phyloP scores from a whole-genome alignment of 768 basidiomycete species.

The Hydnum rufescens region DNA sequence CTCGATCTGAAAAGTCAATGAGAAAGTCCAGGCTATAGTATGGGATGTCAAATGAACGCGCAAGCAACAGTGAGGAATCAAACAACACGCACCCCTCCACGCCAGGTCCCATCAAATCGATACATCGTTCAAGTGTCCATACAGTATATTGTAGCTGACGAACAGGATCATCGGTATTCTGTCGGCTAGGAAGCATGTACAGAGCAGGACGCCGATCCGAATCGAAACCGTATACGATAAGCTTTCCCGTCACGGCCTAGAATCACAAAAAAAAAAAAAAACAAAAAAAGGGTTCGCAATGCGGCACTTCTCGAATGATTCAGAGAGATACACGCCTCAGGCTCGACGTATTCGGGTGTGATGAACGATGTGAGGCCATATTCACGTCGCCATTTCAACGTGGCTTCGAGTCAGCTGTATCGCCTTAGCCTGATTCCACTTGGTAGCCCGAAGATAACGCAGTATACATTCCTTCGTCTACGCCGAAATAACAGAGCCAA shows the following conservation, averaged over 20 bases:
- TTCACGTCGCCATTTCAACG: constrained; percentile 63
- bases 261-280: background rate
- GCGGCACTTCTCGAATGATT: background rate
- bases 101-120: constrained; percentile 63
- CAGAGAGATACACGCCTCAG: constrained; percentile 32
- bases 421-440: constrained; percentile 41
- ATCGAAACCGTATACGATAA: constrained; percentile 61
- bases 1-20: constrained; percentile 58
- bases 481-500: background rate
- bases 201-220: constrained; percentile 38
- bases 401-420: constrained; percentile 50
- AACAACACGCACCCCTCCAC: constrained; percentile 39
- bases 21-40: constrained; percentile 35
- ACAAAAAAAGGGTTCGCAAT: background rate
- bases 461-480: constrained; percentile 51
- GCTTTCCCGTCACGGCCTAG: constrained; percentile 66
- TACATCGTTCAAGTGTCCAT: constrained; percentile 56
- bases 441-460: constrained; percentile 55
- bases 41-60: background rate
- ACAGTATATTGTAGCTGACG: constrained; percentile 56
- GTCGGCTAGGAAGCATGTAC: constrained; percentile 48
- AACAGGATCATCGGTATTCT: constrained; percentile 52
- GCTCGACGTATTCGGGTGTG: constrained; percentile 42
- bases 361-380: constrained; percentile 49
- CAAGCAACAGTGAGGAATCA: background rate